These are phyloP conservation scores for Coniochaeta hoffmannii DNA, from an alignment of 2,329 filamentous ascomycete species.

Conservation along the genomic window DNA sequence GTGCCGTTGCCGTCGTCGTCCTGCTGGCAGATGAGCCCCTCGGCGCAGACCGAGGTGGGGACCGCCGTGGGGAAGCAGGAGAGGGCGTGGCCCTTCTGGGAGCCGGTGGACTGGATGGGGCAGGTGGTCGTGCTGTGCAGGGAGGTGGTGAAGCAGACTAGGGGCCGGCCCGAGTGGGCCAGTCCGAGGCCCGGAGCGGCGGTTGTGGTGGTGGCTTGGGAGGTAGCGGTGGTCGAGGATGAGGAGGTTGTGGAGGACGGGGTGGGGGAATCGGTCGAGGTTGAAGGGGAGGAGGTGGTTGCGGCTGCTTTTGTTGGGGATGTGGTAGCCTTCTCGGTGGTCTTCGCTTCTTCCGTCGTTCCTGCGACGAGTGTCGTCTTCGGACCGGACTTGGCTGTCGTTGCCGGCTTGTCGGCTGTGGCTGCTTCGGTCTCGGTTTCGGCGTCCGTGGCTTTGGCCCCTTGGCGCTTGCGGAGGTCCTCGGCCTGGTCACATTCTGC, in stretches of 20 bases:
- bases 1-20: conserved; percentile 26
- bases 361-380: background rate
- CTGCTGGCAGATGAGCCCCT: conserved; percentile 36
- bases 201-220: background rate
- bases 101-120: conserved; percentile 28
- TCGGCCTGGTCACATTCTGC: conserved; percentile 19
- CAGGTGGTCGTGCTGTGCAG: conserved; percentile 29
- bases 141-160: conserved; percentile 23
- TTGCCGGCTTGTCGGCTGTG: conserved; percentile 3
- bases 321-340: conserved; percentile 1
- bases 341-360: background rate
- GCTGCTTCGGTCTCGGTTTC: conserved; percentile 4
- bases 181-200: background rate
- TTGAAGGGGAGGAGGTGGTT: background rate
- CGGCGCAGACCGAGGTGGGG: conserved; percentile 30
- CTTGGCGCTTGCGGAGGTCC: conserved; percentile 13
- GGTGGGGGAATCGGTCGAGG: too few relatives aligned
- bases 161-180: conserved; percentile 8
- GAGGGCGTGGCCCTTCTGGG: conserved; percentile 20
- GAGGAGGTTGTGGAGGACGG: too few relatives aligned
- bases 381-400: conserved; percentile 3
- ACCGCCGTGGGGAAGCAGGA: conserved; percentile 31
- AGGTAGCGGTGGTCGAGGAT: conserved; percentile 5
- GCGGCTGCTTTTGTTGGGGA: conserved; percentile 2
- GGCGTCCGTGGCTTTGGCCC: background rate